Evolutionary conservation across 2,329 filamentous ascomycete species (phyloP).

Genomic region (Penicillium psychrosexuale): DNA sequence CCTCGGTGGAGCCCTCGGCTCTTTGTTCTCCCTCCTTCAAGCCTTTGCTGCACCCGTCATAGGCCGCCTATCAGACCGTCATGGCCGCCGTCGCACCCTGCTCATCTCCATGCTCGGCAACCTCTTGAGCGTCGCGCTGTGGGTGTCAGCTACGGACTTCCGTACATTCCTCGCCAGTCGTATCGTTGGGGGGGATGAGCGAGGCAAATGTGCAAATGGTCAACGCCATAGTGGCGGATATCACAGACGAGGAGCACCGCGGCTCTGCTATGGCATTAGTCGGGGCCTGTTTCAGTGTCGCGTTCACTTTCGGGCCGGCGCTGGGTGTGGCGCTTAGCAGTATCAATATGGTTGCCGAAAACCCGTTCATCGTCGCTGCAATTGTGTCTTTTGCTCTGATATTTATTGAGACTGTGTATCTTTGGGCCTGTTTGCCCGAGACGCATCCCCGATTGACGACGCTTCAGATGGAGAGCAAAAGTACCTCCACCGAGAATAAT

Average conservation of each 20-base stretch:
- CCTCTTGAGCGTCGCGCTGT: conserved; percentile 86
- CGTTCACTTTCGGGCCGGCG: conserved; percentile 93
- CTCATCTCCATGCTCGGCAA: conserved; percentile 92
- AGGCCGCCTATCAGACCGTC: conserved; percentile 78
- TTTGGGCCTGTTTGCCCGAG: conserved; percentile 82
- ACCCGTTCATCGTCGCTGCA: conserved; percentile 91
- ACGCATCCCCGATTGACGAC: conserved; percentile 63
- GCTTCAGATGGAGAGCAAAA: conserved; percentile 12
- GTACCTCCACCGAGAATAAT: conserved; percentile 20
- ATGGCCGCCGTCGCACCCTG: conserved; percentile 82
- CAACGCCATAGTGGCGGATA: conserved; percentile 93
- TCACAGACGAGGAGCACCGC: conserved; percentile 79
- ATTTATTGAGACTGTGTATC: conserved; percentile 79
- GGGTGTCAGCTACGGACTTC: conserved; percentile 92
- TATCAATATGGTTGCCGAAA: conserved; percentile 73
- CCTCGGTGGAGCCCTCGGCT: conserved; percentile 87
- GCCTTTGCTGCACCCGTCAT: conserved; percentile 90
- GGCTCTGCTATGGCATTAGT: conserved; percentile 95
- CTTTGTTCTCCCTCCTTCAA: conserved; percentile 88
- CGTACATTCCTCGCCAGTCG: conserved; percentile 92
- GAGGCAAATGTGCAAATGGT: conserved; percentile 97
- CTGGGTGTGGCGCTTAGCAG: conserved; percentile 82
- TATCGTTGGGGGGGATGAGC: conserved; percentile 81
- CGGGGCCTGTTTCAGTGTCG: conserved; percentile 92
- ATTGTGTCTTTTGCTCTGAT: conserved; percentile 83